Percentiles rank a stretch among this genome's conserved stretches.
Conservation (phyloP, 495 filamentous ascomycete species). For the Trichoderma parareesei region DNA sequence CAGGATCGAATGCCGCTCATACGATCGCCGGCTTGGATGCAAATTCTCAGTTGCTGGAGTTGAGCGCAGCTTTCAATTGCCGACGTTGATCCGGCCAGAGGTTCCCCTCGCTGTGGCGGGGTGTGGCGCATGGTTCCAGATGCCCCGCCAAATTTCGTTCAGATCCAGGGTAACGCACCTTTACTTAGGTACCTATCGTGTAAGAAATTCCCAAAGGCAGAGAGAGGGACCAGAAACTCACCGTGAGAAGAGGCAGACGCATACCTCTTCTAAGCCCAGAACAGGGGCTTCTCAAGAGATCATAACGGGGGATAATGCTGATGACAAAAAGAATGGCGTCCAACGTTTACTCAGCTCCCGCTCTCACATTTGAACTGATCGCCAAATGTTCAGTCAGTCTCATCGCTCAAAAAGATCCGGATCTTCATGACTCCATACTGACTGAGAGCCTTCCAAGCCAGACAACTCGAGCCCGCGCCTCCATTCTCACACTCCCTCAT, state of each 20-base stretch:
- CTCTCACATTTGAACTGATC: conserved; percentile 72
- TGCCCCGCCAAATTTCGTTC: background rate
- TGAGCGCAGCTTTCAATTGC: background rate
- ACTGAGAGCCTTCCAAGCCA: conserved; percentile 26
- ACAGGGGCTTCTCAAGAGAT: background rate
- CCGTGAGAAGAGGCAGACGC: background rate
- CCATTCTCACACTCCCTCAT: conserved; percentile 81
- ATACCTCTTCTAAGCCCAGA: background rate
- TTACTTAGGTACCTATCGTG: background rate
- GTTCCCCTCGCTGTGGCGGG: conserved; percentile 6
- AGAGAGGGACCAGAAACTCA: background rate
- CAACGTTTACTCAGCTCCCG: conserved; percentile 40
- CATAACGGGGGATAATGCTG: conserved; percentile 17
- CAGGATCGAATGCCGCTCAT: conserved; percentile 2
- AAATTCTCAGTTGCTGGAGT: conserved; percentile 6
- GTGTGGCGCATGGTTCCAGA: conserved; percentile 3
- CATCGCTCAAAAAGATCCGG: background rate
- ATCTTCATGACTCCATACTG: background rate
- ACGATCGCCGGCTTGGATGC: conserved; percentile 1
- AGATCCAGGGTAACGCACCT: background rate
- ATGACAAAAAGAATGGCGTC: conserved; percentile 38
- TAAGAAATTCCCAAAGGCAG: background rate
- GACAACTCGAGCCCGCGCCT: conserved; percentile 94
- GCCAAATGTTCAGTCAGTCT: conserved; percentile 72
- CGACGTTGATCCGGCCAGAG: conserved; percentile 4